These are phyloP conservation scores for Fusarium phyllophilum DNA, from an alignment of 2,329 filamentous ascomycete genomes.

Conservation along the genomic window DNA sequence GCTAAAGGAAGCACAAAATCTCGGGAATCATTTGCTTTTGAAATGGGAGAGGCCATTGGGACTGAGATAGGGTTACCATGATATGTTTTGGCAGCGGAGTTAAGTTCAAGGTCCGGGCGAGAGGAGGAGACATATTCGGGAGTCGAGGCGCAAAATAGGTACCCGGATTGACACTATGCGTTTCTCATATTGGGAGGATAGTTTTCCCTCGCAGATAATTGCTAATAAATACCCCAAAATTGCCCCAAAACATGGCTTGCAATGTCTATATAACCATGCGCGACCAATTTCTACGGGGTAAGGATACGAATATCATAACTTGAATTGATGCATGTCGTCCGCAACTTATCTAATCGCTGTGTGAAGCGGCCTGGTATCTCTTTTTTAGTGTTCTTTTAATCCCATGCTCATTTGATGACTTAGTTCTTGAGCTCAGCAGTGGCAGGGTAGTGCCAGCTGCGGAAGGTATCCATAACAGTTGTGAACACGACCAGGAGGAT, in stretches of 20 bases:
- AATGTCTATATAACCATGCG: neutral
- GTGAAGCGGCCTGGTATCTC: slow-evolving; percentile 32
- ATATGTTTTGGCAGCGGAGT: neutral
- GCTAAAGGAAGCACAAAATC: neutral
- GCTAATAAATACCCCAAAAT: neutral
- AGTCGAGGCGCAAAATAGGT: neutral
- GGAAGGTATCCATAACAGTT: slow-evolving; percentile 93
- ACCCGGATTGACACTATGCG: slow-evolving; percentile 4
- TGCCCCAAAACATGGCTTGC: neutral
- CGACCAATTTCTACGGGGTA: neutral
- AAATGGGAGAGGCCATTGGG: neutral
- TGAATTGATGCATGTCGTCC: neutral
- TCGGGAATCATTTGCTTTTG: slow-evolving; percentile 2
- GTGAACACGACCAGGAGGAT: slow-evolving; percentile 88
- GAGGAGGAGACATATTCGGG: neutral
- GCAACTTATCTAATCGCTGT: slow-evolving; percentile 24
- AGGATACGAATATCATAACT: neutral
- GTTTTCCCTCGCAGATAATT: neutral
- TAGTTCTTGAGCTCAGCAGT: slow-evolving; percentile 19
- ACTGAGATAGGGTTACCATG: neutral
- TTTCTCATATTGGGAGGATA: neutral
- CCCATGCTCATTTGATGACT: neutral
- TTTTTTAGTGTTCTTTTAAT: slow-evolving; percentile 21
- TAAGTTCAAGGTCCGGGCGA: neutral
- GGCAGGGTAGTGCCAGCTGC: slow-evolving; percentile 58